phyloP scores from a whole-genome alignment of 2,329 filamentous ascomycete genomes.

The Canariomyces notabilis region DNA sequence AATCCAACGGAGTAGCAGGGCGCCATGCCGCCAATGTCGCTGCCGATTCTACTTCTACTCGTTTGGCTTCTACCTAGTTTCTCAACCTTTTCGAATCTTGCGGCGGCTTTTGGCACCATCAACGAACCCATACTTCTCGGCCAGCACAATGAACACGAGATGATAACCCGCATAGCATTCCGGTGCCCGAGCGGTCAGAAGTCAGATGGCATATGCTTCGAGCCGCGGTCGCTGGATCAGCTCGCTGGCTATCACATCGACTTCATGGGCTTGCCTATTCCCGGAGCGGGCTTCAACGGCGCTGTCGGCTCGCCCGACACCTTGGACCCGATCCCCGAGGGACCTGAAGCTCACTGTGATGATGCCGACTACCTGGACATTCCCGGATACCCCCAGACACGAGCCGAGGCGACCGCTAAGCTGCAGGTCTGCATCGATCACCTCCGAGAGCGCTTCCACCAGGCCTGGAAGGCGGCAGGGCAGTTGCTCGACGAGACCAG shows the following conservation, averaged over 20 bases:
- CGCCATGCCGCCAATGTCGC: too few species aligned
- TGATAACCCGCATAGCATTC: conserved; percentile 24
- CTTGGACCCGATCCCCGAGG: conserved; percentile 22
- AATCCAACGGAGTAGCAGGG: too few species aligned
- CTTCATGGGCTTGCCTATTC: conserved; percentile 18
- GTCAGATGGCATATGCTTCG: conserved; percentile 23
- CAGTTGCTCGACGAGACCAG: conserved; percentile 17
- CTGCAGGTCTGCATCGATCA: conserved; percentile 22
- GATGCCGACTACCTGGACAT: conserved; percentile 24
- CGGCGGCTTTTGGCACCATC: conserved; percentile 20
- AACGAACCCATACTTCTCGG: conserved; percentile 21
- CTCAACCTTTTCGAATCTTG: too few species aligned
- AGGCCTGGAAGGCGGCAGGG: conserved; percentile 13
- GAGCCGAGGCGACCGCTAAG: conserved; percentile 17
- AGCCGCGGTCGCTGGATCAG: conserved; percentile 23
- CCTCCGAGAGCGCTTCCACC: conserved; percentile 21
- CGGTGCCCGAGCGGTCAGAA: conserved; percentile 18
- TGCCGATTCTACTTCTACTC: too few species aligned
- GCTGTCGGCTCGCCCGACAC: conserved; percentile 22
- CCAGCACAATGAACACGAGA: conserved; percentile 26
- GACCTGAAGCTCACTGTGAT: conserved; percentile 23
- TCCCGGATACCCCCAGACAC: conserved; percentile 20
- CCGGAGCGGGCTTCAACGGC: conserved; percentile 22
- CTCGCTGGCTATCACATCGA: conserved; percentile 22
- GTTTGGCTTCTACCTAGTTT: too few species aligned